Percentiles rank a stretch among this genome's conserved stretches.
Conservation (phyloP, 2,329 filamentous ascomycete species). For the Paecilomyces fulvus region DNA sequence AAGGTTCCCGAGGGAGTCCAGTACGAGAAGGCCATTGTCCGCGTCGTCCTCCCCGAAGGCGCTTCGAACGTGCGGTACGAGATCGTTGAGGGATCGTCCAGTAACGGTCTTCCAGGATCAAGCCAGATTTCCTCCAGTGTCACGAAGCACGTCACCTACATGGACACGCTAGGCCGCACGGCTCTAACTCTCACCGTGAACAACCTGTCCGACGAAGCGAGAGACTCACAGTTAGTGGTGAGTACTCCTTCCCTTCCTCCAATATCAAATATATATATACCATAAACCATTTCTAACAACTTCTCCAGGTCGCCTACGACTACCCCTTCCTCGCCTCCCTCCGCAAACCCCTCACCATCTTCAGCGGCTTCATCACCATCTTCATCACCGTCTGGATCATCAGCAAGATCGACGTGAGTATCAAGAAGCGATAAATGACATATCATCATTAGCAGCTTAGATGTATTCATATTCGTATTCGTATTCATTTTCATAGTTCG, state of each 20-base stretch:
- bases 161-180: conserved; percentile 87
- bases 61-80: conserved; percentile 56
- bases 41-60: conserved; percentile 83
- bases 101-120: conserved; percentile 60
- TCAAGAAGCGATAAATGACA: conserved; percentile 49
- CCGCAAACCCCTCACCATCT: conserved; percentile 79
- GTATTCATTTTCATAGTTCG: not conserved
- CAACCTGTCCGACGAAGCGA: conserved; percentile 84
- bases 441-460: not conserved
- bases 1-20: conserved; percentile 77
- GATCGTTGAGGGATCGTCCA: conserved; percentile 61
- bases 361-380: conserved; percentile 61
- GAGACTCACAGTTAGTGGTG: conserved; percentile 70
- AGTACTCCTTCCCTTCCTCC: conserved; percentile 9
- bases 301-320: conserved; percentile 63
- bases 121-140: conserved; percentile 45
- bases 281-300: conserved; percentile 1
- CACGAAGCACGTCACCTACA: conserved; percentile 73
- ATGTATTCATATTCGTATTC: not conserved
- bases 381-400: conserved; percentile 69
- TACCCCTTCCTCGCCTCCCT: conserved; percentile 66
- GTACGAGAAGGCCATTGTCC: conserved; percentile 72
- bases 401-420: conserved; percentile 72
- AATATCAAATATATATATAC: not conserved
- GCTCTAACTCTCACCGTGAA: conserved; percentile 68